Evolutionary conservation across 2,329 filamentous ascomycete species (phyloP).

Genomic region (Achaetomium macrosporum): DNA sequence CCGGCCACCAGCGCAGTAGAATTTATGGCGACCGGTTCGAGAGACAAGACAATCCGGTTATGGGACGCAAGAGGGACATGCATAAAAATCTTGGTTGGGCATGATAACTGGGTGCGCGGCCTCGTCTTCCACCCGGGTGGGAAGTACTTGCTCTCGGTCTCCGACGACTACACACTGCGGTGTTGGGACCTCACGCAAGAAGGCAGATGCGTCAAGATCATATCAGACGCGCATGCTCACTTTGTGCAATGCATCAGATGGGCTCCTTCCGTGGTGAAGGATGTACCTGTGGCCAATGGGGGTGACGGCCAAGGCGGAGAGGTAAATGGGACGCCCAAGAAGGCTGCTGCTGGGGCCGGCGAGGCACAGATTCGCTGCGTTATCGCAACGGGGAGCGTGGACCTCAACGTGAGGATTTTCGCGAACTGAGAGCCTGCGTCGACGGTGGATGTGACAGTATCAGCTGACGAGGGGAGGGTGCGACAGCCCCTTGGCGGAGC

Average conservation of each 20-base stretch:
- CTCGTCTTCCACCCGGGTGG: slow-evolving; percentile 87
- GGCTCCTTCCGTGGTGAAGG: slow-evolving; percentile 71
- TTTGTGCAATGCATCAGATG: slow-evolving; percentile 84
- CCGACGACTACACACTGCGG: slow-evolving; percentile 85
- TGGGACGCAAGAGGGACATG: slow-evolving; percentile 83
- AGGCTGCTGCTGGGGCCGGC: slow-evolving; percentile 38
- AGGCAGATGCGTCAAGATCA: slow-evolving; percentile 78
- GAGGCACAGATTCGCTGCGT: slow-evolving; percentile 72
- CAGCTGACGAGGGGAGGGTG: neutral
- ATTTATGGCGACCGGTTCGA: slow-evolving; percentile 80
- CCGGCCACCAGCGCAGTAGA: slow-evolving; percentile 73
- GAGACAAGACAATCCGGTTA: slow-evolving; percentile 85
- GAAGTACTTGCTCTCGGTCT: slow-evolving; percentile 78
- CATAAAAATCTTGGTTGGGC: slow-evolving; percentile 77
- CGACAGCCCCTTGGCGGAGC: neutral
- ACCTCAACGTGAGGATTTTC: slow-evolving; percentile 73
- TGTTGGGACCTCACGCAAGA: slow-evolving; percentile 94
- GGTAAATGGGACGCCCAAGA: slow-evolving; percentile 37
- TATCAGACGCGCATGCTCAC: slow-evolving; percentile 71
- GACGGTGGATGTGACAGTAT: neutral
- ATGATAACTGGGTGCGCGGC: slow-evolving; percentile 90
- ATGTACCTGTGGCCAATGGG: slow-evolving; percentile 37
- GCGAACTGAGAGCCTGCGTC: slow-evolving; percentile 40
- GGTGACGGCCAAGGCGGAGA: slow-evolving; percentile 40
- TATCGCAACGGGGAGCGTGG: slow-evolving; percentile 81